Percentiles rank a stretch among this genome's conserved stretches.
Conservation (phyloP, 2,329 filamentous ascomycete genomes). For the Cordyceps javanica region DNA sequence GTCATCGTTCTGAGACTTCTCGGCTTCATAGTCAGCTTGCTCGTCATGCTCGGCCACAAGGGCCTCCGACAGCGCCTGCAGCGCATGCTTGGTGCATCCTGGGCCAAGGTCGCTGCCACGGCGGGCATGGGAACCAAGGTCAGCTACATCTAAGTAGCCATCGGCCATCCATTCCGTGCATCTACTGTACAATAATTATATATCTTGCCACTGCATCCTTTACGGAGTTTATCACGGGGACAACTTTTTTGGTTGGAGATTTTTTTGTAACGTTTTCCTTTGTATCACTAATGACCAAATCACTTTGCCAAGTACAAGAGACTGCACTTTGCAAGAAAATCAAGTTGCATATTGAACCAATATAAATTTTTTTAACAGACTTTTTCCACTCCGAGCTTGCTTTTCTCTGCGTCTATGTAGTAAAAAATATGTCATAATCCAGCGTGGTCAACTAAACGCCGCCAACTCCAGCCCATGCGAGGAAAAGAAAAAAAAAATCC, state of each 20-base stretch:
- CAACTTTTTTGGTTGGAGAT: neutral
- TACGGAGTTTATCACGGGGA: slow-evolving; percentile 8
- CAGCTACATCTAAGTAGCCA: slow-evolving; percentile 69
- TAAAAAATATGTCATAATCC: neutral
- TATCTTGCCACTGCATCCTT: slow-evolving; percentile 14
- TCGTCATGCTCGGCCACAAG: slow-evolving; percentile 68
- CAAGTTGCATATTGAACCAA: slow-evolving; percentile 4
- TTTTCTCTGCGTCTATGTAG: neutral
- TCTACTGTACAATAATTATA: slow-evolving; percentile 18
- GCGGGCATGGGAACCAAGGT: slow-evolving; percentile 97
- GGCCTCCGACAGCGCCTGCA: slow-evolving; percentile 70
- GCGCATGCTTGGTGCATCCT: slow-evolving; percentile 61
- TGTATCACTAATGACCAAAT: slow-evolving; percentile 13
- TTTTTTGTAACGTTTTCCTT: slow-evolving; percentile 11
- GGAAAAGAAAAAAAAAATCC: too few species aligned
- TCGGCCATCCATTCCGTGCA: slow-evolving; percentile 8
- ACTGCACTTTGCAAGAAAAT: neutral
- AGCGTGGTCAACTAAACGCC: slow-evolving; percentile 5
- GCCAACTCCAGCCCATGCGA: slow-evolving; percentile 9
- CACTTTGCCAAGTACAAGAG: neutral
- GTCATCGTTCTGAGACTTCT: slow-evolving; percentile 55
- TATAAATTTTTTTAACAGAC: neutral
- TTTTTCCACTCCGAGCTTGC: neutral
- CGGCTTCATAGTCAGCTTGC: slow-evolving; percentile 71
- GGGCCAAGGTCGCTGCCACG: slow-evolving; percentile 77